Evolutionary conservation across 2,329 filamentous ascomycete genomes (phyloP).

Genomic region (Exserohilum turcica): DNA sequence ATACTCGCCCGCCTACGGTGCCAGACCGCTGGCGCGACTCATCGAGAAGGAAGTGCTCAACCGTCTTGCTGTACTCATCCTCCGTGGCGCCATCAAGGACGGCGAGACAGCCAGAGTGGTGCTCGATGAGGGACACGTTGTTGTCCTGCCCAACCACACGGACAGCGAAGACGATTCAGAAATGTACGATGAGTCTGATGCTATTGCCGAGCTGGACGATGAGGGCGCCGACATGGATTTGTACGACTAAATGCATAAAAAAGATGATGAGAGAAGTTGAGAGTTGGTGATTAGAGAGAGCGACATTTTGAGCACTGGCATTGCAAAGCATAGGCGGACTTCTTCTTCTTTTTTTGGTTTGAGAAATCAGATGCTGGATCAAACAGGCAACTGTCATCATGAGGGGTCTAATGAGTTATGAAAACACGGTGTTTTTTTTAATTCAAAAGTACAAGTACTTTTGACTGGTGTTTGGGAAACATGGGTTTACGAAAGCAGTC

Average conservation of each 20-base stretch:
- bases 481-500: background rate
- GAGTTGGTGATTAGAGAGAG: background rate
- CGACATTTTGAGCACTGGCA: slow-evolving; percentile 20
- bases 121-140: slow-evolving; percentile 77
- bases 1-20: slow-evolving; percentile 95
- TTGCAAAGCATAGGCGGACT: slow-evolving; percentile 10
- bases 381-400: slow-evolving; percentile 2
- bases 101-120: slow-evolving; percentile 82
- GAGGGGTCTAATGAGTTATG: slow-evolving; percentile 13
- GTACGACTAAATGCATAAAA: slow-evolving; percentile 61
- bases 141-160: slow-evolving; percentile 83
- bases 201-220: slow-evolving; percentile 69
- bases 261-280: background rate
- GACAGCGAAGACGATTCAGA: slow-evolving; percentile 70
- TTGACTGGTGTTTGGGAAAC: slow-evolving; percentile 4
- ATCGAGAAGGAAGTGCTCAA: slow-evolving; percentile 99
- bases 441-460: slow-evolving; percentile 2
- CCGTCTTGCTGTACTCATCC: slow-evolving; percentile 85
- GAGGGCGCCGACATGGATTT: slow-evolving; percentile 64
- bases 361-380: background rate
- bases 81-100: slow-evolving; percentile 82
- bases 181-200: slow-evolving; percentile 77
- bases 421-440: no score
- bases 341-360: background rate
- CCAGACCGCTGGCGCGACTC: slow-evolving; percentile 81